Percentiles rank a stretch among this genome's conserved stretches.
These are phyloP conservation scores for Hyaloscypha variabilis DNA, from an alignment of 495 filamentous ascomycete species.

Conservation along the genomic window DNA sequence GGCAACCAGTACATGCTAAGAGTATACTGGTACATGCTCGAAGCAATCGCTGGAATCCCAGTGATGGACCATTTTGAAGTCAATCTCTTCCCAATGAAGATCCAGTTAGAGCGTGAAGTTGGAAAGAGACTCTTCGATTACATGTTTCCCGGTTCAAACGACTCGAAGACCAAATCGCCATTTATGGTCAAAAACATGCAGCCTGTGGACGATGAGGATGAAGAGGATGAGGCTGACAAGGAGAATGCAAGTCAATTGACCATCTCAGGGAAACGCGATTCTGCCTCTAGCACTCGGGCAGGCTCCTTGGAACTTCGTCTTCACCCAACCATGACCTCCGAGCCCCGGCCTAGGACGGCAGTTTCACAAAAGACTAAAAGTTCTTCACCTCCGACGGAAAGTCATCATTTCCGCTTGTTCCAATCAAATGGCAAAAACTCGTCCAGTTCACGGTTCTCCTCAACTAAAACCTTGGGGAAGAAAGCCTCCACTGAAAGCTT, in stretches of 20 bases:
- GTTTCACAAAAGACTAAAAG: slow-evolving; percentile 46
- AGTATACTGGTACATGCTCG: slow-evolving; percentile 96
- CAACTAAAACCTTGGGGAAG: slow-evolving; percentile 49
- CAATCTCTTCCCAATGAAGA: slow-evolving; percentile 86
- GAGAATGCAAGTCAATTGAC: slow-evolving; percentile 6
- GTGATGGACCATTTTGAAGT: slow-evolving; percentile 98
- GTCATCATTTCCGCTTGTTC: slow-evolving; percentile 57
- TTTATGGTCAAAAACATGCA: slow-evolving; percentile 78
- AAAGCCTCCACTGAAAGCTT: slow-evolving; percentile 73
- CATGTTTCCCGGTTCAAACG: slow-evolving; percentile 80
- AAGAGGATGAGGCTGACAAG: slow-evolving; percentile 45
- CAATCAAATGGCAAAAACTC: slow-evolving; percentile 35
- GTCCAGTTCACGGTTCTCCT: slow-evolving; percentile 33
- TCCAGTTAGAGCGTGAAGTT: slow-evolving; percentile 92
- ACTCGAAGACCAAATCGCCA: slow-evolving; percentile 67
- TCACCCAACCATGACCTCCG: slow-evolving; percentile 72
- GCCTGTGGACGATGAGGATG: slow-evolving; percentile 52
- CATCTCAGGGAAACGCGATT: slow-evolving; percentile 12
- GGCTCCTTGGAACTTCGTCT: slow-evolving; percentile 77
- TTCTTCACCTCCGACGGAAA: slow-evolving; percentile 34
- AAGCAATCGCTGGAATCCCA: slow-evolving; percentile 96
- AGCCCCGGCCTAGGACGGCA: slow-evolving; percentile 47
- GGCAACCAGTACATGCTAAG: slow-evolving; percentile 77
- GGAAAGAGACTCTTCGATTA: slow-evolving; percentile 97
- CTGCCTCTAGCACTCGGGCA: slow-evolving; percentile 48